Base-by-base conservation (phyloP, 73 alveolate genomes). In the Breviolum minutum region DNA sequence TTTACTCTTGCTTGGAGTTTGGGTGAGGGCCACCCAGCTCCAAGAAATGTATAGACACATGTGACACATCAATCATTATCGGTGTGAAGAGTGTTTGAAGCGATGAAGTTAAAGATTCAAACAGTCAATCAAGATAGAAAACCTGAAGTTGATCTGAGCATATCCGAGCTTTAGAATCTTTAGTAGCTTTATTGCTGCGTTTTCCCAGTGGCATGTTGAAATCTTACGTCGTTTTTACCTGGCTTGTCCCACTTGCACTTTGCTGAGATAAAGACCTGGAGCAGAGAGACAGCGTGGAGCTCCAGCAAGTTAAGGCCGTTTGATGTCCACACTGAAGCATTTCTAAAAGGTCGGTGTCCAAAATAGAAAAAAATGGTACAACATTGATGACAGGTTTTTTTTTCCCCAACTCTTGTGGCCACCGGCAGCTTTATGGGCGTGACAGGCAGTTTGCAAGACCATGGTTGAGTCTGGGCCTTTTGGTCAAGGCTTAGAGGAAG, bases 1-100 rank as follows among this genome's bases (percentile, higher is more conserved):
- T 87, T 87, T 64, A 60, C 82, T 8, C 82, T 48, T 12, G 68
- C 88, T 32, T 80, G 88, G 88, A 63, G 88, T 17, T 13, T 80
- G 19, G 88, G 88, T 48, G 29, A 26, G 88, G 68, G 88, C 54
- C 88, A 48, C 88, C 88, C 66, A 32, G 68, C 62, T 8, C 12
- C 12, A 29, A 8, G 12, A 22, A 13, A n/a, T 71, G 81, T 71
- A 30, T 30, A 40, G 54, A 40, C 54, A 40, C 54, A 40, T 40
- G 54, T 40, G 54, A 40, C 54, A 40, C 3, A 40, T 40, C 54
- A 40, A 40, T 40, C 54, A 40, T 40, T 40, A 40, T 40, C 3
- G 54, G 54, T 40, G 54, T 40, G 54, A 40, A 40, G 54, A 40
- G 54, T 40, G 54, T 40, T 40, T 40, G 54, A 40, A 40, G 54